Conservation (phyloP, 208 protist species). For the Trypanosoma rangeli region DNA sequence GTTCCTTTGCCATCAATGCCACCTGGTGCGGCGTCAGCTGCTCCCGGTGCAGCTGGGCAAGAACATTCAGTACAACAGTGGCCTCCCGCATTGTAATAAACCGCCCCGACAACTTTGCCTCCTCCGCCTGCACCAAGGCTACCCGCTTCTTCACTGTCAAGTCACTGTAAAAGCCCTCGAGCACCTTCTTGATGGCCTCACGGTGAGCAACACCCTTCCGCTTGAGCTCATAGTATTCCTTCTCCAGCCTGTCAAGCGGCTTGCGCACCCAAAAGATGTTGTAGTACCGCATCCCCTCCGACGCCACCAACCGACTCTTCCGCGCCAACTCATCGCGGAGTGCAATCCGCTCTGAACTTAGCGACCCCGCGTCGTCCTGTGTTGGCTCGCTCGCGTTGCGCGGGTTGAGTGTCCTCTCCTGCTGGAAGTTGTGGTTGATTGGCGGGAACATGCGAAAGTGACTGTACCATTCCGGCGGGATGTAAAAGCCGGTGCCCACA, state of each 20-base stretch:
- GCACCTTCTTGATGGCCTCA: constrained; percentile 74
- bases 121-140: constrained; percentile 83
- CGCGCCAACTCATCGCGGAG: constrained; percentile 80
- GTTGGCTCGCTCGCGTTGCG: constrained; percentile 76
- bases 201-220: constrained; percentile 68
- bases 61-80: constrained; percentile 77
- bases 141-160: constrained; percentile 84
- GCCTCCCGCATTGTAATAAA: constrained; percentile 92
- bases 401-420: constrained; percentile 90
- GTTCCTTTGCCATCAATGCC: constrained; percentile 55
- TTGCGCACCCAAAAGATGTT: constrained; percentile 93
- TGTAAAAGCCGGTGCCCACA: constrained; percentile 91
- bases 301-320: constrained; percentile 82
- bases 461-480: constrained; percentile 91
- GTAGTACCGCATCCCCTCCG: constrained; percentile 91
- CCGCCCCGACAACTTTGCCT: constrained; percentile 86
- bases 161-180: constrained; percentile 80
- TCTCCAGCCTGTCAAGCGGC: constrained; percentile 91
- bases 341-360: constrained; percentile 61
- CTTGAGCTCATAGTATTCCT: constrained; percentile 82
- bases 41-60: constrained; percentile 82
- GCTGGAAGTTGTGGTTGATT: constrained; percentile 87
- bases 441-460: constrained; percentile 93
- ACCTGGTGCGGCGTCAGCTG: constrained; percentile 88
- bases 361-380: constrained; percentile 59